Percentiles rank a stretch among this genome's conserved stretches.
Evolutionary conservation across 345 rosid species (phyloP).

Genomic region (Salix purpurea): DNA sequence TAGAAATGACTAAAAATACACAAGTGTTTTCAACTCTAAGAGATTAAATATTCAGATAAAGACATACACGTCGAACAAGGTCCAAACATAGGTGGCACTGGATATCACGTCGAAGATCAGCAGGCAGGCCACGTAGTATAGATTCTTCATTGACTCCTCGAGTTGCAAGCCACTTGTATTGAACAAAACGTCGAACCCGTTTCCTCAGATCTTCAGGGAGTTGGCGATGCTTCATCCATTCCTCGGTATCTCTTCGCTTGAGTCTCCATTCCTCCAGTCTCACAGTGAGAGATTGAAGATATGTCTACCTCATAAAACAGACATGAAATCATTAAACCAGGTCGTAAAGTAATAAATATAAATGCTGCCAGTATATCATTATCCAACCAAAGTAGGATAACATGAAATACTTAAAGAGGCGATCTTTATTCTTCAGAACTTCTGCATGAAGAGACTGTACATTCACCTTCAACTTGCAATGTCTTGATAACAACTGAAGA

Average conservation of each 20-base stretch:
- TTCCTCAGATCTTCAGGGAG: conserved; percentile 75
- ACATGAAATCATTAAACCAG: neutral
- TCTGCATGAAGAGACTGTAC: neutral
- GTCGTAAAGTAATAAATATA: neutral
- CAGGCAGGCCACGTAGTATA: conserved; percentile 65
- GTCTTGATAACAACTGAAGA: conserved; percentile 1
- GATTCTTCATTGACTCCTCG: conserved; percentile 88
- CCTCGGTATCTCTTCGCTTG: conserved; percentile 84
- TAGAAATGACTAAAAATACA: neutral
- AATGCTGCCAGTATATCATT: neutral
- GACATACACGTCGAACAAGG: conserved; percentile 80
- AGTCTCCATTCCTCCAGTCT: conserved; percentile 95
- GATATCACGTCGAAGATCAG: conserved; percentile 88
- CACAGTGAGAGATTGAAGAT: conserved; percentile 76
- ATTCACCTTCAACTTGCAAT: neutral
- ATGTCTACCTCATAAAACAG: conserved; percentile 45
- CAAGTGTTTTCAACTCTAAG: neutral
- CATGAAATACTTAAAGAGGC: neutral
- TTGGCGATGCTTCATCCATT: conserved; percentile 95
- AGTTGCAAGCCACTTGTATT: conserved; percentile 86
- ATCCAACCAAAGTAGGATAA: neutral
- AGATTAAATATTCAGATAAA: conserved; percentile 1
- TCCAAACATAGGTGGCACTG: conserved; percentile 88
- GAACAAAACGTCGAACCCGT: conserved; percentile 65
- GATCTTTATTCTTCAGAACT: neutral